Percentiles rank a stretch among this genome's conserved stretches.
phyloP scores from a whole-genome alignment of 805 yeast species.

The Kazachstania martiniae region DNA sequence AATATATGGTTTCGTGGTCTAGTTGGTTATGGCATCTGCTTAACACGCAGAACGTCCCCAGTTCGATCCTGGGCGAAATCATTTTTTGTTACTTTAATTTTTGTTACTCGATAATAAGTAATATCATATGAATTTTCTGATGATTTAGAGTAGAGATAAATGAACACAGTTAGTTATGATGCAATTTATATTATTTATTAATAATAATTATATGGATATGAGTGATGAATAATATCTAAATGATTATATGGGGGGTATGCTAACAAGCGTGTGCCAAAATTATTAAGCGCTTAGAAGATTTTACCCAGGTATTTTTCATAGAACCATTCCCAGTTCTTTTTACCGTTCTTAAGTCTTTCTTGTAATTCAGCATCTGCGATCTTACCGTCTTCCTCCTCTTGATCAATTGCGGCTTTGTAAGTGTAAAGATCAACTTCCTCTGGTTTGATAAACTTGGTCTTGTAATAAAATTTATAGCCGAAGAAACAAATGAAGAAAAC shows the following conservation, averaged over 20 bases:
- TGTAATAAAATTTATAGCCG: slow-evolving; percentile 50
- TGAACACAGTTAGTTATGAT: no score
- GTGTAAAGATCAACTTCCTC: slow-evolving; percentile 42
- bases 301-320: slow-evolving; percentile 40
- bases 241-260: no score
- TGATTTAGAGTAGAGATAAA: no score
- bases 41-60: slow-evolving; percentile 99
- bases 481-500: slow-evolving; percentile 43
- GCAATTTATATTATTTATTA: no score
- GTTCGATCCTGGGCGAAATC: slow-evolving; percentile 99
- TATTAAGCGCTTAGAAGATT: slow-evolving; percentile 32
- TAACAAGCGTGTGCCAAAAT: no score
- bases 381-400: slow-evolving; percentile 27
- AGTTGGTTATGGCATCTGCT: slow-evolving; percentile 99
- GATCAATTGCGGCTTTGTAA: slow-evolving; percentile 20
- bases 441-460: slow-evolving; percentile 39
- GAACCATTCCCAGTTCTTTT: slow-evolving; percentile 34
- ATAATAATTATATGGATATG: no score
- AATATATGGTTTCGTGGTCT: slow-evolving; percentile 94
- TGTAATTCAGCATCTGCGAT: slow-evolving; percentile 20
- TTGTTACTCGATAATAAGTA: no score
- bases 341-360: slow-evolving; percentile 18
- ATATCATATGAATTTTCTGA: no score
- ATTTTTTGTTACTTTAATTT: no score
- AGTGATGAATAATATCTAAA: no score